These are phyloP conservation scores for Paragyromitra xinjiangensis DNA, from an alignment of 495 filamentous ascomycete species.

Conservation along the genomic window DNA sequence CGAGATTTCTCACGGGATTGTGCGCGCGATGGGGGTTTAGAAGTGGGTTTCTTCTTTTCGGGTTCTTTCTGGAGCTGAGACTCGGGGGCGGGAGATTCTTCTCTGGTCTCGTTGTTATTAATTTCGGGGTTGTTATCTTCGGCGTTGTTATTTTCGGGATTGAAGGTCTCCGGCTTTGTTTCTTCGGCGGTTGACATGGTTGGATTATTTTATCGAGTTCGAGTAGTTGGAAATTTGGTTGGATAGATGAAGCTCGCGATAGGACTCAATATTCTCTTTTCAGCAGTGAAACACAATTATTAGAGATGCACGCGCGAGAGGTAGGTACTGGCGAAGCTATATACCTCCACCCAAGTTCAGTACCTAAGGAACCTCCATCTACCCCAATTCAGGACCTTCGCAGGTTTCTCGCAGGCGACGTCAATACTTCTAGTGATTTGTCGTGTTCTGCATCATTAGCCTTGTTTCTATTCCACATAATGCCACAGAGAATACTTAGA, in stretches of 20 bases:
- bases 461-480: slow-evolving; percentile 16
- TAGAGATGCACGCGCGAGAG: neutral
- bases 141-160: slow-evolving; percentile 6
- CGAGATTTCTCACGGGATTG: slow-evolving; percentile 3
- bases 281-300: neutral
- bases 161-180: slow-evolving; percentile 27
- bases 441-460: neutral
- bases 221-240: neutral
- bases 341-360: slow-evolving; percentile 6
- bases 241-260: neutral
- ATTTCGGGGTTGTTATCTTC: neutral
- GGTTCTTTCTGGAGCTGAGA: slow-evolving; percentile 3
- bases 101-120: neutral
- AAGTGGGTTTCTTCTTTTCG: slow-evolving; percentile 1
- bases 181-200: slow-evolving; percentile 42
- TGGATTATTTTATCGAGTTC: neutral
- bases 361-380: neutral
- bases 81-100: neutral
- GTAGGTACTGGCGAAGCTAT: slow-evolving; percentile 25
- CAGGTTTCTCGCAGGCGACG: slow-evolving; percentile 32
- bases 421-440: slow-evolving; percentile 13
- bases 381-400: neutral
- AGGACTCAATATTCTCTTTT: neutral
- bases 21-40: neutral
- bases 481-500: neutral